These are phyloP conservation scores for Cochlearia excelsa DNA, from an alignment of 345 rosid genomes.

Conservation along the genomic window DNA sequence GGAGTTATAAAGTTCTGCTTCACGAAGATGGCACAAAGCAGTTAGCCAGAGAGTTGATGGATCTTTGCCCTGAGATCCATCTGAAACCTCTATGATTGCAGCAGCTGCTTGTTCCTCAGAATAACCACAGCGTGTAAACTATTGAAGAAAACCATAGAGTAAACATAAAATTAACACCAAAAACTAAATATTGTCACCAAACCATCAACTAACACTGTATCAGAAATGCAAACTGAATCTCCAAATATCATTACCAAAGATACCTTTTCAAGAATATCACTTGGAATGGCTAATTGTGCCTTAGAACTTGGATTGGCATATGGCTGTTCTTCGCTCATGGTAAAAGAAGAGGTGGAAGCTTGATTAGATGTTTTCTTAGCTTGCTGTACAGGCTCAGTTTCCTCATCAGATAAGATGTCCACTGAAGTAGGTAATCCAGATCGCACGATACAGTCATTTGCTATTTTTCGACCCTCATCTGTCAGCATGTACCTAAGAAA, in stretches of 20 bases:
- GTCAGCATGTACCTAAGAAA: conserved; percentile 77
- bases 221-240: conserved; percentile 12
- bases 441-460: conserved; percentile 62
- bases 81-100: conserved; percentile 59
- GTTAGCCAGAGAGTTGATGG: conserved; percentile 61
- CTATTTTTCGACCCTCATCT: conserved; percentile 68
- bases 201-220: conserved; percentile 5
- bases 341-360: conserved; percentile 29
- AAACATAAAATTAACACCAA: conserved; percentile 5
- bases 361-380: conserved; percentile 22
- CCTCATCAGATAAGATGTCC: conserved; percentile 36
- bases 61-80: conserved; percentile 51
- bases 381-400: conserved; percentile 37
- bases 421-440: conserved; percentile 52
- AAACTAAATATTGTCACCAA: neutral
- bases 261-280: conserved; percentile 36
- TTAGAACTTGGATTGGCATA: conserved; percentile 18
- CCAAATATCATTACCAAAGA: neutral
- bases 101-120: conserved; percentile 52
- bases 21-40: conserved; percentile 64
- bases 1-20: conserved; percentile 54
- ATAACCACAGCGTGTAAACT: conserved; percentile 63
- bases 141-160: conserved; percentile 23
- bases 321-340: conserved; percentile 22
- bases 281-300: conserved; percentile 25